phyloP scores from a whole-genome alignment of 2,329 filamentous ascomycete species.

The Biscogniauxia marginata region DNA sequence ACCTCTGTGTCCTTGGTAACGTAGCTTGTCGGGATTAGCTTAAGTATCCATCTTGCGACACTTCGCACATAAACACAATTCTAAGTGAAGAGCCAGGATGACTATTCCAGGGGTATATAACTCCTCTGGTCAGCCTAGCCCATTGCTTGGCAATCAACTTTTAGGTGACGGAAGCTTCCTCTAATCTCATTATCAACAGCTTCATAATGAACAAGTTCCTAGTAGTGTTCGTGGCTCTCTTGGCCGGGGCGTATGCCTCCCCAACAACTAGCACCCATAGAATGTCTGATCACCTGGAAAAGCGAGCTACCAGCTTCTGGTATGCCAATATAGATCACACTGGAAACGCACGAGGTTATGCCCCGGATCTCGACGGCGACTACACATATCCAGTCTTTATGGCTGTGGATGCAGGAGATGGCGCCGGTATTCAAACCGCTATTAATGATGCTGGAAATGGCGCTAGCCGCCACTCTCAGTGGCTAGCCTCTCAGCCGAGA shows the following conservation, averaged over 20 bases:
- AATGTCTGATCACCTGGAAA: constrained; percentile 8
- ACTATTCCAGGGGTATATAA: background rate
- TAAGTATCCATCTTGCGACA: background rate
- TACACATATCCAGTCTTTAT: constrained; percentile 39
- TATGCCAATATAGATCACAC: constrained; percentile 44
- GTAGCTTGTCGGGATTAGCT: background rate
- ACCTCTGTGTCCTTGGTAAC: background rate
- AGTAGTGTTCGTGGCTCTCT: constrained; percentile 6
- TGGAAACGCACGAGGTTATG: constrained; percentile 36
- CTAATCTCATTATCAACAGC: background rate
- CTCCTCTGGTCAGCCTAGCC: background rate
- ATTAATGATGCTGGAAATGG: constrained; percentile 38
- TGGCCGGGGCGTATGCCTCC: constrained; percentile 12
- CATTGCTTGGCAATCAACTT: background rate
- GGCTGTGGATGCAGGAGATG: constrained; percentile 38
- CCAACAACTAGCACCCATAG: constrained; percentile 10
- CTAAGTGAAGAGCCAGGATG: background rate
- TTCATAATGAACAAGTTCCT: constrained; percentile 10
- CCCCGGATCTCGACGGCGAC: constrained; percentile 40
- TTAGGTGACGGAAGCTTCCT: background rate
- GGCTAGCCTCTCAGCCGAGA: constrained; percentile 43
- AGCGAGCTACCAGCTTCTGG: constrained; percentile 35
- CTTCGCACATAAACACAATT: background rate
- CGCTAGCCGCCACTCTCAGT: constrained; percentile 34
- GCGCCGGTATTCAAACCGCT: constrained; percentile 36